phyloP scores from a whole-genome alignment of 257 asterid genomes.

The Solanum habrochaites region DNA sequence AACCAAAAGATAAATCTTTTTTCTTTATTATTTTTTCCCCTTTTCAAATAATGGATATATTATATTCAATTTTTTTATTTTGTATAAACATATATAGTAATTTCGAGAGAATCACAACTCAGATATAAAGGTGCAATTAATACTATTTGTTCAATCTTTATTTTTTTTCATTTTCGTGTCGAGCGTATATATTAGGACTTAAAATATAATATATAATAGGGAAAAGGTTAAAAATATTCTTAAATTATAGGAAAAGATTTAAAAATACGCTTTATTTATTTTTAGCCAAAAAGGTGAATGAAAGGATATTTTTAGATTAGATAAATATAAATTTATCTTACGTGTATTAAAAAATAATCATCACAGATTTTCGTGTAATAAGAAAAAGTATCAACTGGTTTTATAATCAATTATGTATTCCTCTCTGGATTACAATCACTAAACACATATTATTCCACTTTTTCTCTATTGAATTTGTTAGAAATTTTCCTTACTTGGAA shows the following conservation, averaged over 20 bases:
- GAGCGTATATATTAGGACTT: background rate
- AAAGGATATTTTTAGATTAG: no score
- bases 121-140: background rate
- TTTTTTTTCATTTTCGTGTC: background rate
- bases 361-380: no score
- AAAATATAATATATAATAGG: no score
- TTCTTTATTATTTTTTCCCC: background rate
- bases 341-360: no score
- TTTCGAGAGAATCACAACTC: background rate
- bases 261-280: no score
- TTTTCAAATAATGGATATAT: background rate
- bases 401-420: background rate
- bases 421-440: background rate
- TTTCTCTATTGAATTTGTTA: background rate
- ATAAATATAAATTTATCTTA: no score
- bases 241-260: fast-evolving
- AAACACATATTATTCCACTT: background rate
- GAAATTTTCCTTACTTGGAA: background rate
- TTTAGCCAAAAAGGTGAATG: no score
- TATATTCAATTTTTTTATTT: background rate
- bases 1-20: background rate
- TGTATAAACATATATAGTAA: background rate
- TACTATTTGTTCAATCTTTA: background rate
- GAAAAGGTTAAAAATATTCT: no score
- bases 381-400: background rate